Percentiles rank a stretch among this genome's conserved stretches.
phyloP scores from a whole-genome alignment of 2,329 filamentous ascomycete species.

The Xylariaceae sp. region DNA sequence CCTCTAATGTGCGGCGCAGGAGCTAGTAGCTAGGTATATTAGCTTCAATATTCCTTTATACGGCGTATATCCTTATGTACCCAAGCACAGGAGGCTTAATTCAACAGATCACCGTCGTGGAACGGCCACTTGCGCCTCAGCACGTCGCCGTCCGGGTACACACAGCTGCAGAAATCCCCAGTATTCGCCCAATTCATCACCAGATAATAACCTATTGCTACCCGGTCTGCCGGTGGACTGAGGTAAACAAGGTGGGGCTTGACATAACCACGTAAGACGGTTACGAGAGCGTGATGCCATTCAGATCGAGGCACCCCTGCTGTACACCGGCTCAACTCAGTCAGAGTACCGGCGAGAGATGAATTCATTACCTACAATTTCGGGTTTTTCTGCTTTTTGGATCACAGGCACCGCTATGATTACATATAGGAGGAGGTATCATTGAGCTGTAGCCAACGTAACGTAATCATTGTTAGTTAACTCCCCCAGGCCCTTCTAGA shows the following conservation, averaged over 20 bases:
- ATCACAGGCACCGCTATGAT: too few species aligned
- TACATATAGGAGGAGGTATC: too few species aligned
- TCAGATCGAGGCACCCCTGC: background rate
- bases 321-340: background rate
- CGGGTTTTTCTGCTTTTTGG: too few species aligned
- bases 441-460: too few species aligned
- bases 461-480: too few species aligned
- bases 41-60: too few species aligned
- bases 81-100: background rate
- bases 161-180: background rate
- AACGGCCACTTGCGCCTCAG: constrained; percentile 22
- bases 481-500: too few species aligned
- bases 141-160: constrained; percentile 11
- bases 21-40: too few species aligned
- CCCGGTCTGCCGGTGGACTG: background rate
- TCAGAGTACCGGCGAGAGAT: background rate
- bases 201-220: background rate
- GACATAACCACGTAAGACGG: background rate
- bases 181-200: background rate
- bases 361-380: too few species aligned
- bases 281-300: constrained; percentile 2
- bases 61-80: background rate
- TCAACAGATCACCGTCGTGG: background rate
- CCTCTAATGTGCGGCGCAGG: too few species aligned
- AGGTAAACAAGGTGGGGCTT: background rate